These are phyloP conservation scores for Mollisia scopiformis DNA, from an alignment of 2,329 filamentous ascomycete genomes.

Conservation along the genomic window DNA sequence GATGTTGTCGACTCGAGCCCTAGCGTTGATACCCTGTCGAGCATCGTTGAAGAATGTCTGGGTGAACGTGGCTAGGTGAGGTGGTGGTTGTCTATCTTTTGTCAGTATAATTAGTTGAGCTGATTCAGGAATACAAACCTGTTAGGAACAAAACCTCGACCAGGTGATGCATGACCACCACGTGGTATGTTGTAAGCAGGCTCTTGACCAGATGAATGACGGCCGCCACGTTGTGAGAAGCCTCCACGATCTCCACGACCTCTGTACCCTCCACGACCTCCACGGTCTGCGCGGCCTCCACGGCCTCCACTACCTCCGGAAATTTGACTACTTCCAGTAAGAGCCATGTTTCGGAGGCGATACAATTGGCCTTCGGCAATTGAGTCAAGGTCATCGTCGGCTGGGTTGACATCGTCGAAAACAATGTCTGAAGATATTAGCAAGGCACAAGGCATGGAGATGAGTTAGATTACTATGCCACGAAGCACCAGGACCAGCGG, in stretches of 20 bases:
- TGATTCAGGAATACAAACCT: too few relatives aligned
- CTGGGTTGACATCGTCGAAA: constrained; percentile 29
- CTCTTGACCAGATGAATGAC: too few relatives aligned
- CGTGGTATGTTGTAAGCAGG: too few relatives aligned
- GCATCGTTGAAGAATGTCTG: not conserved
- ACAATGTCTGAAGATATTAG: constrained; percentile 20
- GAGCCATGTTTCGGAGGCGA: constrained; percentile 26
- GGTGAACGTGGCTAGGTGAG: not conserved
- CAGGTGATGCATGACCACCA: not conserved
- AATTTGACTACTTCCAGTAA: not conserved
- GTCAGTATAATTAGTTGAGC: too few relatives aligned
- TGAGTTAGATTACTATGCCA: constrained; percentile 29
- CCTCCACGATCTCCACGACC: too few relatives aligned
- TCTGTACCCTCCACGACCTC: too few relatives aligned
- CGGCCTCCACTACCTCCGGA: constrained; percentile 10
- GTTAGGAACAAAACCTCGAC: not conserved
- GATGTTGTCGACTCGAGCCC: not conserved
- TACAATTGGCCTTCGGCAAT: constrained; percentile 34
- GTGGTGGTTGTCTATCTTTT: not conserved
- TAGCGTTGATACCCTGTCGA: not conserved
- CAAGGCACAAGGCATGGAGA: not conserved
- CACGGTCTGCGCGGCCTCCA: not conserved
- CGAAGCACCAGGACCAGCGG: not conserved
- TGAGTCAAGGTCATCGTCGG: constrained; percentile 24
- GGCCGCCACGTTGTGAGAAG: not conserved